phyloP scores from a whole-genome alignment of 805 yeast species.

The Yarrowia sp. region DNA sequence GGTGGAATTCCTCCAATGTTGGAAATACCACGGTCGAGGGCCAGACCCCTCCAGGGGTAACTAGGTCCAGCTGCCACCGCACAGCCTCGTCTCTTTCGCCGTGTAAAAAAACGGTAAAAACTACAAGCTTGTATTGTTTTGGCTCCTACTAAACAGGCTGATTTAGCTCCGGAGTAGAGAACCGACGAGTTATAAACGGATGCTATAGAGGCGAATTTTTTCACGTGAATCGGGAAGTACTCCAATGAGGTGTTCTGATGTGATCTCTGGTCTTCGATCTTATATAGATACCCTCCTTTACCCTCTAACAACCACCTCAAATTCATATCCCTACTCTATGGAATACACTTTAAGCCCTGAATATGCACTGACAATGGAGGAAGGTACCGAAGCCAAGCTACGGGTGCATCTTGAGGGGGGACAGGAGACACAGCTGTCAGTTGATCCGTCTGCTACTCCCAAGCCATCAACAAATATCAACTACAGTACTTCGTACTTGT shows the following conservation, averaged over 20 bases:
- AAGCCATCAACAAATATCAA: no score
- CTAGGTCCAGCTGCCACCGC: conserved; percentile 19
- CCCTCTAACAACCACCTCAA: no score
- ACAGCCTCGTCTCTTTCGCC: conserved; percentile 32
- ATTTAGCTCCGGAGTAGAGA: not conserved
- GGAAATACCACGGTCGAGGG: not conserved
- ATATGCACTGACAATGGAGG: conserved; percentile 1
- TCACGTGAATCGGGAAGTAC: no score
- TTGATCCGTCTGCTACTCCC: no score
- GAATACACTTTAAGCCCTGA: conserved; percentile 28
- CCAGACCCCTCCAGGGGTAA: not conserved
- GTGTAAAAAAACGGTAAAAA: conserved; percentile 5
- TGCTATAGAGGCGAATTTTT: no score
- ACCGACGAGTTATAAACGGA: no score
- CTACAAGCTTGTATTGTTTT: conserved; percentile 17
- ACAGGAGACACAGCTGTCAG: no score
- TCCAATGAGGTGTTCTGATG: no score
- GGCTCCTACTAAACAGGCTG: conserved; percentile 5
- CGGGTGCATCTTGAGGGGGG: not conserved
- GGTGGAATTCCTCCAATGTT: no score
- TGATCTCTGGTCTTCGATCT: no score
- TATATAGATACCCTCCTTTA: no score
- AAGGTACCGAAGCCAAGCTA: conserved; percentile 2
- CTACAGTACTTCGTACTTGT: no score
- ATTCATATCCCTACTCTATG: not conserved